Percentiles rank a stretch among this genome's conserved stretches.
These are phyloP conservation scores for Termitomyces sp. DNA, from an alignment of 768 basidiomycete genomes.

Conservation along the genomic window DNA sequence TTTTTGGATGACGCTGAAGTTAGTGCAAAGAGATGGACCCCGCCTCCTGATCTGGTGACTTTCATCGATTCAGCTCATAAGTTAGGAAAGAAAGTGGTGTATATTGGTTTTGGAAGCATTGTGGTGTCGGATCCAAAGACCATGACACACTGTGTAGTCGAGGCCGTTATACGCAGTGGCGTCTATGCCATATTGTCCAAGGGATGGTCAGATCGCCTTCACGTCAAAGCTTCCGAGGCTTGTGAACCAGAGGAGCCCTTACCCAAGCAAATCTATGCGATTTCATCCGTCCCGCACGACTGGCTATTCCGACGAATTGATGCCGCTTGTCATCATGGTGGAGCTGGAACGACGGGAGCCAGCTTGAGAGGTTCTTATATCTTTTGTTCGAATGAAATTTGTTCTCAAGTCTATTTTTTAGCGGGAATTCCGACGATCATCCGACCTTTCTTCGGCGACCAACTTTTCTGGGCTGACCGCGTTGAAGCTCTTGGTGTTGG, in stretches of 20 bases:
- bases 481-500: constrained; percentile 97
- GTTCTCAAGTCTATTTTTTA: constrained; percentile 19
- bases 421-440: constrained; percentile 95
- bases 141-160: constrained; percentile 89
- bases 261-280: constrained; percentile 75
- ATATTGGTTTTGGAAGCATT: constrained; percentile 97
- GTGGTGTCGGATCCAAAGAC: constrained; percentile 91
- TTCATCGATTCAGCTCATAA: constrained; percentile 81
- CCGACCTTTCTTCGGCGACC: constrained; percentile 96
- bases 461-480: constrained; percentile 96
- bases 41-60: constrained; percentile 70
- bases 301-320: constrained; percentile 94
- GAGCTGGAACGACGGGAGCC: constrained; percentile 94
- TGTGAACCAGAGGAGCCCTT: constrained; percentile 63
- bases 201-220: constrained; percentile 93
- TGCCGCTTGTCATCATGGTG: constrained; percentile 98
- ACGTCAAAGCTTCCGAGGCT: constrained; percentile 54
- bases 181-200: constrained; percentile 94
- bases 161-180: constrained; percentile 81
- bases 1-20: constrained; percentile 93
- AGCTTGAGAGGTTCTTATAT: constrained; percentile 71
- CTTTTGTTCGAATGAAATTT: background rate
- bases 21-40: constrained; percentile 82
- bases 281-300: constrained; percentile 88
- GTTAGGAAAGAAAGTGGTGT: constrained; percentile 84